Evolutionary conservation across 164 flowering plant genomes (phyloP).

Genomic region (Tetracentron sinense): DNA sequence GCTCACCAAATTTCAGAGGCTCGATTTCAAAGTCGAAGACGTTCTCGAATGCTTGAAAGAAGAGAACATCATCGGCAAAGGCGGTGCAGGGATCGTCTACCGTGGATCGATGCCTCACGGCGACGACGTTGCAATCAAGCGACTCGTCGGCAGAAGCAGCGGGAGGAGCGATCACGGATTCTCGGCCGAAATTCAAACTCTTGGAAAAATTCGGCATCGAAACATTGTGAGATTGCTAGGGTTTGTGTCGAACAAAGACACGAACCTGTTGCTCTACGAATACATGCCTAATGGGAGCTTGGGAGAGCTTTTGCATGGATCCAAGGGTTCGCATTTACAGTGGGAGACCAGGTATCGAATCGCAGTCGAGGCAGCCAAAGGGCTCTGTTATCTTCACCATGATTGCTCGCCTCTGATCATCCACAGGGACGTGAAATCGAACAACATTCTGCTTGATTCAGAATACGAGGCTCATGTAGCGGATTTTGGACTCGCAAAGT

Average conservation of each 20-base stretch:
- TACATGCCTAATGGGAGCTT: constrained; percentile 95
- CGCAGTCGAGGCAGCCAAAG: constrained; percentile 81
- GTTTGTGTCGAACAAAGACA: constrained; percentile 73
- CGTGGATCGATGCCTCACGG: constrained; percentile 79
- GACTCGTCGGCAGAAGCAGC: constrained; percentile 42
- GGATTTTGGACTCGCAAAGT: constrained; percentile 95
- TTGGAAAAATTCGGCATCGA: constrained; percentile 81
- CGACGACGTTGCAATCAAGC: constrained; percentile 70
- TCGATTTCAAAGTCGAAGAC: constrained; percentile 69
- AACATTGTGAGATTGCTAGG: constrained; percentile 82
- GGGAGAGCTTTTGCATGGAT: constrained; percentile 76
- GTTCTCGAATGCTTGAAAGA: constrained; percentile 78
- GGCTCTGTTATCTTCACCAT: constrained; percentile 87
- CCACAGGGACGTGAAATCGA: constrained; percentile 87
- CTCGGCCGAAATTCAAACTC: constrained; percentile 82
- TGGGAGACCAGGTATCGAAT: constrained; percentile 77
- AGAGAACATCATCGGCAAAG: constrained; percentile 89
- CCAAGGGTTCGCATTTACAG: constrained; percentile 70
- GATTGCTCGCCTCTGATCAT: constrained; percentile 86
- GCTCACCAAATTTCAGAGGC: constrained; percentile 72
- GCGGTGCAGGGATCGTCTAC: constrained; percentile 92
- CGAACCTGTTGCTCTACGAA: constrained; percentile 75
- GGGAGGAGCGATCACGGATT: constrained; percentile 69
- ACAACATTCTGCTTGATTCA: constrained; percentile 76
- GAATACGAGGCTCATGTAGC: constrained; percentile 92